A percentile compares a stretch with the other conserved stretches of the same genome.
Evolutionary conservation across 106 monocot species (phyloP).

Genomic region (Ottelia alismoides): DNA sequence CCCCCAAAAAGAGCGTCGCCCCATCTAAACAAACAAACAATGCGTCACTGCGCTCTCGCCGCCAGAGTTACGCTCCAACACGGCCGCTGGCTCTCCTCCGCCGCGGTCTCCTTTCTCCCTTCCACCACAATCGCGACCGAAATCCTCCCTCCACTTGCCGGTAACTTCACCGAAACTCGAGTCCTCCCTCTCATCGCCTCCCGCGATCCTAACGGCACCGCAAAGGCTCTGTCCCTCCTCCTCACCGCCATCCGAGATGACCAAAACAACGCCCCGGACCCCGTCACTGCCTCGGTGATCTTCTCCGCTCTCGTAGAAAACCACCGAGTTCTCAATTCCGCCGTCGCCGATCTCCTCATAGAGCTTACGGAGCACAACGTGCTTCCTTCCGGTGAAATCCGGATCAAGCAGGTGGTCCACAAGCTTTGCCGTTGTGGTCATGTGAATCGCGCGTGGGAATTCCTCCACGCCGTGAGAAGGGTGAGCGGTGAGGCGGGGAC

Average conservation of each 20-base stretch:
- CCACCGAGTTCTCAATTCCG: constrained; percentile 4
- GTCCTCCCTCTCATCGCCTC: background rate
- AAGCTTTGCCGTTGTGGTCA: constrained; percentile 25
- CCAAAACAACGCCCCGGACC: constrained; percentile 5
- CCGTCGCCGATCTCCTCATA: constrained; percentile 10
- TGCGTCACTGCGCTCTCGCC: too few relatives aligned
- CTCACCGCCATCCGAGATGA: background rate
- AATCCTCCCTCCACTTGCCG: background rate
- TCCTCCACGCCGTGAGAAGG: constrained; percentile 17
- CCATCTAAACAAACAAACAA: too few relatives aligned
- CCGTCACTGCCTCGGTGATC: constrained; percentile 11
- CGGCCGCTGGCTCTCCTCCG: background rate
- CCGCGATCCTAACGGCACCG: background rate
- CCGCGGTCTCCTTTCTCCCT: background rate
- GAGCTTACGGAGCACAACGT: constrained; percentile 11
- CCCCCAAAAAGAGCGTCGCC: too few relatives aligned
- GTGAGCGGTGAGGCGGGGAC: constrained; percentile 8
- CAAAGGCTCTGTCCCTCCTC: constrained; percentile 7
- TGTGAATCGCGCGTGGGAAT: constrained; percentile 25
- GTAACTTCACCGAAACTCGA: background rate
- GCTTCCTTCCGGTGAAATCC: constrained; percentile 21
- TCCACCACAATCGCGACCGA: background rate
- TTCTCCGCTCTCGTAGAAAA: constrained; percentile 11
- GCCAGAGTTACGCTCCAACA: too few relatives aligned
- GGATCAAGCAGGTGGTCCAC: constrained; percentile 23